Conservation (phyloP, 768 basidiomycete genomes). For the Tricholomella constricta region DNA sequence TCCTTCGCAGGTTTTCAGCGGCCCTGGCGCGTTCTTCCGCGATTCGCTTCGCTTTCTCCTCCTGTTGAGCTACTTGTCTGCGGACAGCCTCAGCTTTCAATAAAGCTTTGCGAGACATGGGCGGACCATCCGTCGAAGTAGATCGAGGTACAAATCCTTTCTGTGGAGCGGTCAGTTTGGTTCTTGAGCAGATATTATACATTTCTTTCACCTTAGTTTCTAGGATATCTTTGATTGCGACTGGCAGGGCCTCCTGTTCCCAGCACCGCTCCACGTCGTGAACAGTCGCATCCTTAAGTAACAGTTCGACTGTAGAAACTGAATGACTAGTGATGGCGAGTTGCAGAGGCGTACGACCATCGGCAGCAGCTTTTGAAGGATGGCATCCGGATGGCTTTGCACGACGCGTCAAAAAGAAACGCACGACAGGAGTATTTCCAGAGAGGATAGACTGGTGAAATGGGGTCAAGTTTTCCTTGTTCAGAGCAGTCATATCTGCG, state of each 20-base stretch:
- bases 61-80: conserved; percentile 22
- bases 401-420: conserved; percentile 34
- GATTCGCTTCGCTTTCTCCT: conserved; percentile 23
- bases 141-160: conserved; percentile 36
- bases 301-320: conserved; percentile 30
- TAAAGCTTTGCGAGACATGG: conserved; percentile 26
- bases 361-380: conserved; percentile 36
- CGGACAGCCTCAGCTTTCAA: conserved; percentile 25
- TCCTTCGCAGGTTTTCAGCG: conserved; percentile 28
- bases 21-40: conserved; percentile 31
- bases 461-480: conserved; percentile 33
- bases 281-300: conserved; percentile 40
- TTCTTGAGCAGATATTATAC: background rate
- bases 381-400: conserved; percentile 32
- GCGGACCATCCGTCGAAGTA: conserved; percentile 1
- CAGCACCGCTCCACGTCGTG: conserved; percentile 40
- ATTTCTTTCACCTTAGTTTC: conserved; percentile 30
- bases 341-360: conserved; percentile 38
- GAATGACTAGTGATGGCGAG: conserved; percentile 33
- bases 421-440: conserved; percentile 35
- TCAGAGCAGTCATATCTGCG: conserved; percentile 30
- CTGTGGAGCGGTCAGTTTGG: conserved; percentile 19
- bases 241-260: conserved; percentile 21
- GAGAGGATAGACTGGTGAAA: conserved; percentile 36
- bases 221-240: conserved; percentile 29